Conservation (phyloP, 768 basidiomycete species). For the Xerocomus spinulosus region DNA sequence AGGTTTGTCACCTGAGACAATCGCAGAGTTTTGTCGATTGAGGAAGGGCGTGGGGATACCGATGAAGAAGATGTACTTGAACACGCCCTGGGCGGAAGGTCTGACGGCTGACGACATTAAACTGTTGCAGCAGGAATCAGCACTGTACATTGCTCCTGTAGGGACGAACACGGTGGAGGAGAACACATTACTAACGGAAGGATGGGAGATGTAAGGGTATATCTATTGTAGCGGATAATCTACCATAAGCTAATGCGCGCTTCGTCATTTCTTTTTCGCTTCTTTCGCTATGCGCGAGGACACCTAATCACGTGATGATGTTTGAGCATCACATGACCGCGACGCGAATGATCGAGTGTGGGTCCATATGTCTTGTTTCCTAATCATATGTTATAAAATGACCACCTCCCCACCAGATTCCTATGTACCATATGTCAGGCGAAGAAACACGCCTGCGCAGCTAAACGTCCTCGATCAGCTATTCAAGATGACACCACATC, state of each 20-base stretch:
- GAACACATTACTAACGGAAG: constrained; percentile 27
- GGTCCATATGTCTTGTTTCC: constrained; percentile 11
- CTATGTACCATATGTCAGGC: constrained; percentile 27
- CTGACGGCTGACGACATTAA: constrained; percentile 22
- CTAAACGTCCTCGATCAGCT: constrained; percentile 32
- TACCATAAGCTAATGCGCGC: background rate
- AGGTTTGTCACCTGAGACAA: constrained; percentile 26
- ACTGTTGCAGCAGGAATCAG: constrained; percentile 21
- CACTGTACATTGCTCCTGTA: constrained; percentile 27
- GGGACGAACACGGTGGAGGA: constrained; percentile 48
- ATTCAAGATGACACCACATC: constrained; percentile 37
- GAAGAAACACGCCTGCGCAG: constrained; percentile 33
- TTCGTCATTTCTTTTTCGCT: too few species aligned
- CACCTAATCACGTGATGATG: constrained; percentile 15
- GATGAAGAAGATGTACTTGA: constrained; percentile 48
- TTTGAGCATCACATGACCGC: constrained; percentile 24
- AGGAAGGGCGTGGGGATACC: constrained; percentile 42
- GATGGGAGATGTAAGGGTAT: constrained; percentile 9
- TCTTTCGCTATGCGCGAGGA: too few species aligned
- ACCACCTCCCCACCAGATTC: constrained; percentile 1
- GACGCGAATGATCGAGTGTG: constrained; percentile 17
- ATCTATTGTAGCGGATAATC: constrained; percentile 9
- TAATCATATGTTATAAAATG: constrained; percentile 7
- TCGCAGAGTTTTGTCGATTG: constrained; percentile 34
- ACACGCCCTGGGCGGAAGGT: constrained; percentile 25